These are phyloP conservation scores for Chytriomyces sp. DNA, from an alignment of 192 early-diverging fungal genomes.

Conservation along the genomic window DNA sequence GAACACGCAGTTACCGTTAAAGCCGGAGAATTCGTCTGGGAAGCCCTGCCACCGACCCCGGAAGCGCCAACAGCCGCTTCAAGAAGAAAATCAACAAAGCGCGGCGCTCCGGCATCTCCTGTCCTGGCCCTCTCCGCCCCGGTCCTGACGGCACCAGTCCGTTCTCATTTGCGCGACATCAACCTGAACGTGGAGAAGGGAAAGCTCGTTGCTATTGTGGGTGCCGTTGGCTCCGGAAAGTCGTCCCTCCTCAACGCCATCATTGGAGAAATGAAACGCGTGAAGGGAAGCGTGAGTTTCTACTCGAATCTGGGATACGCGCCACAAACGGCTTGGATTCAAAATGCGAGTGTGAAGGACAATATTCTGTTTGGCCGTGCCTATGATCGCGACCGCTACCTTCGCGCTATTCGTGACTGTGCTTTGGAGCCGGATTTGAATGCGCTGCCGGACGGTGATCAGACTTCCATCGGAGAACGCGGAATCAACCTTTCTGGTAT, in stretches of 20 bases:
- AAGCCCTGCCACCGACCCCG: slow-evolving; percentile 38
- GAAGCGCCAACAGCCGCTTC: background rate
- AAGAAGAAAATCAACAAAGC: background rate
- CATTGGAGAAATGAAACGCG: slow-evolving; percentile 45
- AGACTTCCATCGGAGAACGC: slow-evolving; percentile 56
- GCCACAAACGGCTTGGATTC: slow-evolving; percentile 88
- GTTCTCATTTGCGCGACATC: slow-evolving; percentile 44
- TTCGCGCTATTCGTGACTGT: slow-evolving; percentile 68
- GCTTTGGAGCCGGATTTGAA: slow-evolving; percentile 72
- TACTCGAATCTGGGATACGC: slow-evolving; percentile 74
- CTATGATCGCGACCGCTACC: slow-evolving; percentile 64
- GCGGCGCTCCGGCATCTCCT: background rate
- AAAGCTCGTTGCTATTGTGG: slow-evolving; percentile 62
- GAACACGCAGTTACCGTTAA: slow-evolving; percentile 51
- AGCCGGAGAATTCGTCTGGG: slow-evolving; percentile 63
- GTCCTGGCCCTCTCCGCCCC: background rate
- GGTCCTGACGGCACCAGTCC: background rate
- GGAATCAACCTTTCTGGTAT: slow-evolving; percentile 48
- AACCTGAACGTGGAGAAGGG: slow-evolving; percentile 51
- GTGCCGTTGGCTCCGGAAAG: slow-evolving; percentile 69
- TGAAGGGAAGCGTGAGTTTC: slow-evolving; percentile 60
- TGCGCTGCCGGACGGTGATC: slow-evolving; percentile 67
- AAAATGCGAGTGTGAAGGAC: slow-evolving; percentile 59
- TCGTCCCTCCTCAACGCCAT: slow-evolving; percentile 61
- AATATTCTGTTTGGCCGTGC: slow-evolving; percentile 75